Percentiles rank a stretch among this genome's conserved stretches.
Conservation (phyloP, 176 grass and related monocot species). For the Poa annua region DNA sequence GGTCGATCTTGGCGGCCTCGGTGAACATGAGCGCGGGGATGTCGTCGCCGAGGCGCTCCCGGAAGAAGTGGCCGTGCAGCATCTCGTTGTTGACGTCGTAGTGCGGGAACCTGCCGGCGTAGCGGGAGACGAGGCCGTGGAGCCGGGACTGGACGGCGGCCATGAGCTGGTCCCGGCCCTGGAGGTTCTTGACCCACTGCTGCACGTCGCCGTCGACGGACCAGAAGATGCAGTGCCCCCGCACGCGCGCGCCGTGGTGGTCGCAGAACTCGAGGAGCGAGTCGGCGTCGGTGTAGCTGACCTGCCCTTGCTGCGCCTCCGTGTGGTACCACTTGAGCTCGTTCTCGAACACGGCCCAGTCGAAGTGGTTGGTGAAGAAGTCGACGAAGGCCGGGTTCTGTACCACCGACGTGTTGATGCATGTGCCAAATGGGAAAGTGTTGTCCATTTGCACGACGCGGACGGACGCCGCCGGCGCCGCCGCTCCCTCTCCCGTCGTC, state of each 20-base stretch:
- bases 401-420: constrained; percentile 33
- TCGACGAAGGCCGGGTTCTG: constrained; percentile 24
- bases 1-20: constrained; percentile 36
- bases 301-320: constrained; percentile 13
- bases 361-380: constrained; percentile 50
- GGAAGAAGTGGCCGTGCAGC: constrained; percentile 65
- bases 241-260: constrained; percentile 13
- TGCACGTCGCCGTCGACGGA: constrained; percentile 41
- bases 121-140: constrained; percentile 46
- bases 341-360: constrained; percentile 78
- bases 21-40: constrained; percentile 49
- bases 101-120: constrained; percentile 49
- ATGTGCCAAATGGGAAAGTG: constrained; percentile 3
- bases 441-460: constrained; percentile 28
- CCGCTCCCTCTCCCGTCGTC: not conserved
- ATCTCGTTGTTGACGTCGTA: constrained; percentile 78
- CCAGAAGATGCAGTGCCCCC: constrained; percentile 65
- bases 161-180: not conserved
- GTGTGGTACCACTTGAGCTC: constrained; percentile 80
- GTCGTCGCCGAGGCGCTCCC: constrained; percentile 46
- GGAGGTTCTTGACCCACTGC: constrained; percentile 41
- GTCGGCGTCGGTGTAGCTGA: constrained; percentile 26
- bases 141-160: constrained; percentile 47
- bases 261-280: constrained; percentile 45
- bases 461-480: constrained; percentile 1